Base-by-base conservation (phyloP, 441 rosid genomes). In the Gossypium aridum region DNA sequence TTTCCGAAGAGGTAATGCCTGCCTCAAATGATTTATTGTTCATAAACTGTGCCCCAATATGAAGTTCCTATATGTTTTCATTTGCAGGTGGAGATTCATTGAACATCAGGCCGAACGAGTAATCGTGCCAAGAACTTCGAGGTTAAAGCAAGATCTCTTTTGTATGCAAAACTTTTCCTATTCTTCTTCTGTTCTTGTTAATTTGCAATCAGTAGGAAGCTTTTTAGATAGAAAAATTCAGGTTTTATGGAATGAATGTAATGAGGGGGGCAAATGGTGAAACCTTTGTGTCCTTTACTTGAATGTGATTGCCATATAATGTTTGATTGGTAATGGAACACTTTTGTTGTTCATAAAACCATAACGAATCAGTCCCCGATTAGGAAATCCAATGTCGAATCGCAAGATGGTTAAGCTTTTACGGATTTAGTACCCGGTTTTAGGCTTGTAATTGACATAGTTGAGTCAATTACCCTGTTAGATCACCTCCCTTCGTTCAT, bases 81-180 rank as follows among this genome's bases (percentile, higher is more conserved):
- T 6, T 74, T 79, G 85, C 87, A 85, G 88, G 75, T 63, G 78
- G 74, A 76, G 81, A 66, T 71, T 72, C 77, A 22, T 37, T 70
- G 76, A 69, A 72, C 47, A 31, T 66, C 67, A 79, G 77, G 81
- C 37, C 37, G 37, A 81, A 60, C 62, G 17, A 80, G 43, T 17
- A 65, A 64, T 22, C 3, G 20, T 17, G 59, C 57, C 65, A 54
- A 78, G 77, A 67, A 69, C 65, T 62, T 73, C 45, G 73, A 75
- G 78, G 34, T 61, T 82, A 70, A 61, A 80, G 81, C 76, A 31
- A 70, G 78, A 54, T n/a, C 37, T 31, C 37, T 31, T 31, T 31
- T 31, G 37, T 31, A 31, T 31, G 37, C 37, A 31, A 31, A 31
- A 5, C 37, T 31, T 22, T 39, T 73, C n/a, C 34, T 19, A 28